A percentile compares a stretch with the other conserved stretches of the same genome.
Conservation (phyloP, 768 basidiomycete genomes). For the Amanita rimosa region DNA sequence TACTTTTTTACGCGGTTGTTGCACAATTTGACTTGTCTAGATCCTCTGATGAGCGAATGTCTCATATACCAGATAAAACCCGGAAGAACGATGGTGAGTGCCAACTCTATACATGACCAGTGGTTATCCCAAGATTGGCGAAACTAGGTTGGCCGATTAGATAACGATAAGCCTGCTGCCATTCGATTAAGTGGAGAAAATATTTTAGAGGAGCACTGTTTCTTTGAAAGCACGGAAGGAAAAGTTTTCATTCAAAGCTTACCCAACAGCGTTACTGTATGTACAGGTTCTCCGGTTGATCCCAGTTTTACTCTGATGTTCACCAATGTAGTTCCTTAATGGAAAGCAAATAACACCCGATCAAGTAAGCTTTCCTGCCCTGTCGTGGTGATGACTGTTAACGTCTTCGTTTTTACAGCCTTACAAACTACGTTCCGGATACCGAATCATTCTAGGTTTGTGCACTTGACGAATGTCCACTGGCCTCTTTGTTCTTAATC, state of each 20-base stretch:
- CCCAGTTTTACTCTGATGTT: slow-evolving; percentile 7
- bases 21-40: slow-evolving; percentile 24
- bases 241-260: slow-evolving; percentile 74
- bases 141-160: slow-evolving; percentile 72
- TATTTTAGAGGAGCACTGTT: slow-evolving; percentile 88
- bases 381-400: not conserved
- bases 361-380: slow-evolving; percentile 38
- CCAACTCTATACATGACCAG: slow-evolving; percentile 5
- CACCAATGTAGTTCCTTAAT: slow-evolving; percentile 78
- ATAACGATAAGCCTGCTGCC: slow-evolving; percentile 70
- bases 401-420: slow-evolving; percentile 28
- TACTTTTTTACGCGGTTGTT: not conserved
- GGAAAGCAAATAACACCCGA: slow-evolving; percentile 76
- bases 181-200: slow-evolving; percentile 90
- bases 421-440: slow-evolving; percentile 86
- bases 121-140: not conserved
- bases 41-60: slow-evolving; percentile 96
- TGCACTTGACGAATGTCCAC: slow-evolving; percentile 10
- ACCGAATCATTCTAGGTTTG: slow-evolving; percentile 89
- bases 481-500: slow-evolving; percentile 4
- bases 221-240: slow-evolving; percentile 79
- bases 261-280: slow-evolving; percentile 74
- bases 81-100: slow-evolving; percentile 63
- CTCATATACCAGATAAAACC: slow-evolving; percentile 86
- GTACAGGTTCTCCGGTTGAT: slow-evolving; percentile 15